Evolutionary conservation across 192 early-diverging fungal species (phyloP).

Genomic region (Backusella macrospora): DNA sequence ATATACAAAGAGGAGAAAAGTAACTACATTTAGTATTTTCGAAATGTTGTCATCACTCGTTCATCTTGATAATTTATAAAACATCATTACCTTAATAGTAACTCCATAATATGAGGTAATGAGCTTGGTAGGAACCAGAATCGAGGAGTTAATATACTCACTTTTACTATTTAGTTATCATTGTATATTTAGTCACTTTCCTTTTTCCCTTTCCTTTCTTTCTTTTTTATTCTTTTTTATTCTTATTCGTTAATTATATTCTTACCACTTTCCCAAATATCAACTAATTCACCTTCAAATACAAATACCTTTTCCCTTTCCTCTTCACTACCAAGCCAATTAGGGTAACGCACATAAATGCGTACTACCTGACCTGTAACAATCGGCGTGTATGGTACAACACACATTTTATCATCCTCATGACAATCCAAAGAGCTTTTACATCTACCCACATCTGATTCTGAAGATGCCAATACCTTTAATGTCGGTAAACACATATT

Average conservation of each 20-base stretch:
- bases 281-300: constrained; percentile 68
- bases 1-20: not conserved
- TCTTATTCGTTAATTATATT: too few species aligned
- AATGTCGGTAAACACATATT: constrained; percentile 42
- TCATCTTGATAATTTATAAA: not conserved
- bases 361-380: constrained; percentile 51
- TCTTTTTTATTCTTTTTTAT: not conserved
- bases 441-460: constrained; percentile 41
- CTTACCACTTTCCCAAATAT: constrained; percentile 72
- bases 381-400: constrained; percentile 57
- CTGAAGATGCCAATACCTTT: constrained; percentile 39
- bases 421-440: constrained; percentile 36
- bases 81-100: constrained; percentile 50
- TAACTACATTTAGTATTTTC: not conserved
- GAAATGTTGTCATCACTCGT: not conserved
- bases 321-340: constrained; percentile 33
- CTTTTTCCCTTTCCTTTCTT: too few species aligned
- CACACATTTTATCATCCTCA: constrained; percentile 40
- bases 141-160: constrained; percentile 59
- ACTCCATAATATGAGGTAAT: constrained; percentile 60
- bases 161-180: constrained; percentile 48
- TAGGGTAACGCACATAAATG: constrained; percentile 51
- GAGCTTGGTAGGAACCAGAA: constrained; percentile 57
- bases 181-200: not conserved
- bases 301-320: constrained; percentile 50